These are phyloP conservation scores for Quercus lobata DNA, from an alignment of 331 rosid genomes.

Conservation along the genomic window DNA sequence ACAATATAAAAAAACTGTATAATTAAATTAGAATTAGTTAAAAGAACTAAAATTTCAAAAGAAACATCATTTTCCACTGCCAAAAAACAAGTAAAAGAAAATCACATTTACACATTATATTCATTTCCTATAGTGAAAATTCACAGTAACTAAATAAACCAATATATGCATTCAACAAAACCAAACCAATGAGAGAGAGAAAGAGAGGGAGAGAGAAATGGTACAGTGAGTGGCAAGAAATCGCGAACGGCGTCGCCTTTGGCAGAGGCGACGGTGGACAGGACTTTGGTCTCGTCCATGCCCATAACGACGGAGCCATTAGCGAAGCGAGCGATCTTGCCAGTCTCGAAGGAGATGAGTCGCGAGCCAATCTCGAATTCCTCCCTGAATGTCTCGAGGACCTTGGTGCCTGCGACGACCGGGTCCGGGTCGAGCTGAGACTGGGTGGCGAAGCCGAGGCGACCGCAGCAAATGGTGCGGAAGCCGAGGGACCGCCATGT, in stretches of 20 bases:
- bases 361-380: constrained; percentile 83
- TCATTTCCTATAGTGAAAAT: too few relatives aligned
- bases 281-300: constrained; percentile 67
- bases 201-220: background rate
- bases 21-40: too few relatives aligned
- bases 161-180: background rate
- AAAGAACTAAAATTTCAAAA: too few relatives aligned
- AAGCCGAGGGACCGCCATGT: constrained; percentile 43
- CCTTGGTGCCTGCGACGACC: constrained; percentile 32
- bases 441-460: constrained; percentile 50
- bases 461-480: constrained; percentile 57
- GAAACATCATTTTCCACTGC: too few relatives aligned
- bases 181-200: background rate
- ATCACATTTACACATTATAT: too few relatives aligned
- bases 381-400: constrained; percentile 61
- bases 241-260: constrained; percentile 61
- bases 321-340: constrained; percentile 83
- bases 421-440: constrained; percentile 36
- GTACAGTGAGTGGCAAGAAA: constrained; percentile 91
- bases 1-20: too few relatives aligned
- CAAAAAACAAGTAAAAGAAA: too few relatives aligned
- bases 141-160: too few relatives aligned
- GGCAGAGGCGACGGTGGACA: constrained; percentile 65
- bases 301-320: constrained; percentile 78
- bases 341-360: constrained; percentile 60